Base-by-base conservation (phyloP, 352 stramenopile genomes). In the Blastocystis sp. region DNA sequence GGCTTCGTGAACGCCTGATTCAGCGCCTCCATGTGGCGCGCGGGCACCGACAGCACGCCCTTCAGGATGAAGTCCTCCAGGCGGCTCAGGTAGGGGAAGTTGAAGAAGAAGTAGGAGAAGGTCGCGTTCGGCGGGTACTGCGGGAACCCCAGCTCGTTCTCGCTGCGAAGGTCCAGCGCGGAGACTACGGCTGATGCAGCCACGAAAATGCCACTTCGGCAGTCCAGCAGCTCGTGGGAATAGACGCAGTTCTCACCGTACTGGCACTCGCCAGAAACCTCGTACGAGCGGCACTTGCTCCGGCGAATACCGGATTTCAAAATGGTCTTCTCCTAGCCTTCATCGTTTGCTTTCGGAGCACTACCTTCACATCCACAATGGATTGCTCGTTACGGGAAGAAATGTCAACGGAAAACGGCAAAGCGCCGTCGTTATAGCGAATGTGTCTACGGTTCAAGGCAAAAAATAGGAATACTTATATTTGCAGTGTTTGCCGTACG, bases 201-300 rank as follows among this genome's bases (percentile, higher is more conserved):
- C 28, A 34, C 28, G 19, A 21, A 61, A 21, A 61, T 61, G 5
- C 14, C 17, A 76, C 65, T 43, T 53, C 65, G 65, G 4, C 19
- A 7, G 38, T 76, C 65, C 17, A 76, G 43, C 10, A 52, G 7
- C 23, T 56, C 65, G 34, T 76, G 65, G 43, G 14, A 76, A 38
- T 76, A 76, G 65, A 53, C 23, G 43, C 65, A 76, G 43, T 76
- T 76, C 65, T 76, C 65, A 7, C 65, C 65, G 43, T 76, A 76
- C 5, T 43, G 10, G 65, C 65, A 76, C 52, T 38, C 14, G 10
- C 65, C 43, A 7, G 41, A 53, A 5, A 19, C n/a, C n/a, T 76
- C 65, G 65, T 76, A 76, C 65, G 65, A 76, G n/a, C 52, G 41
- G 43, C 65, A 76, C 65, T 76, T 76, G 65, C 23, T 76, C 11